Evolutionary conservation across 345 rosid species (phyloP).

Genomic region (Populus ilicifolia): DNA sequence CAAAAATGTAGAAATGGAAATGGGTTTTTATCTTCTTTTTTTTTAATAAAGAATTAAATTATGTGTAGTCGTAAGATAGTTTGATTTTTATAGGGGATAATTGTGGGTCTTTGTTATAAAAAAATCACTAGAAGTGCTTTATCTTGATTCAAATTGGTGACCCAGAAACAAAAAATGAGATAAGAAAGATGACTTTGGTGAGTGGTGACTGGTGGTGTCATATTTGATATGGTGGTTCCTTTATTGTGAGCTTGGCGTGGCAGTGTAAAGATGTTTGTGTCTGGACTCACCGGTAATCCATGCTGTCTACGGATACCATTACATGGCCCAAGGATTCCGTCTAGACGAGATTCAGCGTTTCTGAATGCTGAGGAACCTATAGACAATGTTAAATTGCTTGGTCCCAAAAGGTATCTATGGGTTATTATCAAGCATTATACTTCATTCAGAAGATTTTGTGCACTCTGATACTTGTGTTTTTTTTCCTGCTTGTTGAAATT

Average conservation of each 20-base stretch:
- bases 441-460: not conserved
- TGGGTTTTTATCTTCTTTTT: no score
- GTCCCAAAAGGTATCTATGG: constrained; percentile 42
- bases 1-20: no score
- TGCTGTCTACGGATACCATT: constrained; percentile 41
- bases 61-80: no score
- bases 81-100: no score
- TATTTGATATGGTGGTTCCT: not conserved
- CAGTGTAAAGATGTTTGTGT: constrained; percentile 46
- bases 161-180: no score
- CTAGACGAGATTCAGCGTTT: constrained; percentile 32
- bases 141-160: no score
- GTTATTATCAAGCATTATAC: not conserved
- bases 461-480: not conserved
- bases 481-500: not conserved
- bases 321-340: constrained; percentile 20
- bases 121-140: no score
- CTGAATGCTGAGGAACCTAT: constrained; percentile 21
- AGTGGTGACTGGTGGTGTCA: no score
- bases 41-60: no score
- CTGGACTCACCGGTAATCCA: constrained; percentile 58
- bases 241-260: not conserved
- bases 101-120: no score
- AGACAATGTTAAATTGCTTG: constrained; percentile 18
- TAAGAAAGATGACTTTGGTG: no score